phyloP scores from a whole-genome alignment of 2,329 filamentous ascomycete genomes.

The Daldinia sp. region DNA sequence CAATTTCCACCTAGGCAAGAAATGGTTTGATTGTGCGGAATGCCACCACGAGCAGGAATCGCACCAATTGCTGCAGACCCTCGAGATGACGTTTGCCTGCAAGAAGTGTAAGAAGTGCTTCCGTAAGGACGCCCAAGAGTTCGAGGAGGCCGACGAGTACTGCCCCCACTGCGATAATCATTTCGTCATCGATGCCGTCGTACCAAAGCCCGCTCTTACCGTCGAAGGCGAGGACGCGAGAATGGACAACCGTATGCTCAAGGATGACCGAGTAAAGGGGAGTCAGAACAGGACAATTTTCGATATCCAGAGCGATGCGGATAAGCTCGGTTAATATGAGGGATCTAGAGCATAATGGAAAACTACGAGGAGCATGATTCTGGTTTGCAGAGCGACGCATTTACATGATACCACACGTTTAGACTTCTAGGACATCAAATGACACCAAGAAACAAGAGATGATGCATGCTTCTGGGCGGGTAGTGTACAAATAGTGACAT shows the following conservation, averaged over 20 bases:
- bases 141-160: slow-evolving; percentile 97
- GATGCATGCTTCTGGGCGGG: slow-evolving; percentile 18
- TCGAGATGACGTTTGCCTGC: slow-evolving; percentile 95
- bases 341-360: background rate
- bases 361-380: slow-evolving; percentile 1
- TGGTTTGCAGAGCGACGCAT: slow-evolving; percentile 39
- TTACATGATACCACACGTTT: slow-evolving; percentile 47
- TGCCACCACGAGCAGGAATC: slow-evolving; percentile 85
- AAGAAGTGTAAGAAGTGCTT: slow-evolving; percentile 99
- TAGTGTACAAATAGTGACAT: slow-evolving; percentile 32
- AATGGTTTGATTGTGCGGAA: slow-evolving; percentile 99
- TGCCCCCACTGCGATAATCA: slow-evolving; percentile 99
- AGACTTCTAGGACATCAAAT: slow-evolving; percentile 24
- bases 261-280: slow-evolving; percentile 79
- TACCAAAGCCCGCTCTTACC: slow-evolving; percentile 81
- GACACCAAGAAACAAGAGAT: slow-evolving; percentile 12
- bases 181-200: slow-evolving; percentile 89
- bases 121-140: slow-evolving; percentile 89
- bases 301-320: slow-evolving; percentile 76
- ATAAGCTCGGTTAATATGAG: slow-evolving; percentile 72
- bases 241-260: slow-evolving; percentile 88
- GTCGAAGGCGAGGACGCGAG: slow-evolving; percentile 92
- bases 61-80: slow-evolving; percentile 77
- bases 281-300: slow-evolving; percentile 73
- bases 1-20: slow-evolving; percentile 68